Percentiles rank a stretch among this genome's conserved stretches.
Evolutionary conservation across 768 basidiomycete species (phyloP).

Genomic region (Mycena venus): DNA sequence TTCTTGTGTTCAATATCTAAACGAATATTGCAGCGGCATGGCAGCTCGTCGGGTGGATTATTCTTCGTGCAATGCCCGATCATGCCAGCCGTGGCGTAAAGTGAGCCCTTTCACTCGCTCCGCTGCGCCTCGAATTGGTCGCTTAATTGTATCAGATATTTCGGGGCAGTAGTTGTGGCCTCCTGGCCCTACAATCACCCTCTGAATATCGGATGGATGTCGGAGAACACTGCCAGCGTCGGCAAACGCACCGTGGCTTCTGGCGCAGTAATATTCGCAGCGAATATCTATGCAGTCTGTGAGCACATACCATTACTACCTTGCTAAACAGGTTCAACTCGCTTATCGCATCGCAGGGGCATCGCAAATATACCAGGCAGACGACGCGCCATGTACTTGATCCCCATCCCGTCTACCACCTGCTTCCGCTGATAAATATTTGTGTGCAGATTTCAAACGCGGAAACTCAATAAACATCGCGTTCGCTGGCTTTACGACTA

Average conservation of each 20-base stretch:
- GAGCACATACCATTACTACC: background rate
- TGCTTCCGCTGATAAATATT: constrained; percentile 1
- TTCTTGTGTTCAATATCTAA: background rate
- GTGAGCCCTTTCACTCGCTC: constrained; percentile 27
- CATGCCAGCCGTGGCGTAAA: constrained; percentile 44
- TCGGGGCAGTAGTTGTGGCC: constrained; percentile 50
- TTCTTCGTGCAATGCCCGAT: constrained; percentile 48
- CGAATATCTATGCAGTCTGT: constrained; percentile 47
- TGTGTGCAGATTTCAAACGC: constrained; percentile 45
- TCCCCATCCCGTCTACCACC: background rate
- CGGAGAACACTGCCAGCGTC: constrained; percentile 50
- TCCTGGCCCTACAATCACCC: constrained; percentile 56
- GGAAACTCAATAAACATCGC: constrained; percentile 53
- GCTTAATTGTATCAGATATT: constrained; percentile 33
- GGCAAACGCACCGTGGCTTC: constrained; percentile 47
- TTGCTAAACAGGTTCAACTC: background rate
- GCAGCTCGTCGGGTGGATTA: constrained; percentile 53
- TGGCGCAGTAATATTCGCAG: constrained; percentile 51
- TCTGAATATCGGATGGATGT: constrained; percentile 56
- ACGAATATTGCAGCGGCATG: constrained; percentile 45
- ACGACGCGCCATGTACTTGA: constrained; percentile 49
- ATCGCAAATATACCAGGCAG: constrained; percentile 51
- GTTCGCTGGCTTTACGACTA: constrained; percentile 47
- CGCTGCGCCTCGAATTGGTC: background rate
- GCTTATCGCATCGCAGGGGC: constrained; percentile 22